Base-by-base conservation (phyloP, 1,139 yeast genomes). In the Eremothecium gossypii region DNA sequence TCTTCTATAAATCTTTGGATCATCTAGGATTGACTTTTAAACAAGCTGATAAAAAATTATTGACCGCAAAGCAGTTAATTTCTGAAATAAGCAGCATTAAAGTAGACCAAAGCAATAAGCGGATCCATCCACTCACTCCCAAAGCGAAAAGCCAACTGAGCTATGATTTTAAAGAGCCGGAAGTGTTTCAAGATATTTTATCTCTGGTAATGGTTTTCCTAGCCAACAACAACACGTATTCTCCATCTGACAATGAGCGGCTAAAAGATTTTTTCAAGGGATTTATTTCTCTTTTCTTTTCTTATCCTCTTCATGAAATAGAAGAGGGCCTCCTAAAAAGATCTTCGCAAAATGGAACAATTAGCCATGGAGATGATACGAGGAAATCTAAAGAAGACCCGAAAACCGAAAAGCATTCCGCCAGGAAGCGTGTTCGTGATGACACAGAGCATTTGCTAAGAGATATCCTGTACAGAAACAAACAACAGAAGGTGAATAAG, bases 1-100 rank as follows among this genome's bases (percentile, higher is more conserved):
- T 87, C 0, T 89, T 83, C 62, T 85, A 78, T 69, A 93, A 91
- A 64, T 84, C 96, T 3, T 71, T 91, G 53, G 99, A 91, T 61
- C 98, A 93, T 61, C 71, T 89, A 50, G 99, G 99, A 2, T 72
- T 91, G 53, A 87, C 96, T 0, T 93, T 91, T 67, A 91, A 91
- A 63, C 96, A 91, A 63, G 86, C 95, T 9, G 99, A 91, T 63
- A 91, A 93, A 63, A 91, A 91, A 63, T 69, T 86, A 45, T 68
- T 93, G 51, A 87, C 97, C 0, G 83, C 94, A 7, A 86, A 91
- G 54, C 95, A 87, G 54, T 69, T 91, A 53, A 79, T 91, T 7
- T 81, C 95, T 50, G 98, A 91, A 61, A 84, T 93, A 43, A 83
- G 93, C 50, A 85, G 96, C 2, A 83, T 89, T 33, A 87, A 89